phyloP scores from a whole-genome alignment of 805 yeast species.

The Metschnikowia cerradonensis region DNA sequence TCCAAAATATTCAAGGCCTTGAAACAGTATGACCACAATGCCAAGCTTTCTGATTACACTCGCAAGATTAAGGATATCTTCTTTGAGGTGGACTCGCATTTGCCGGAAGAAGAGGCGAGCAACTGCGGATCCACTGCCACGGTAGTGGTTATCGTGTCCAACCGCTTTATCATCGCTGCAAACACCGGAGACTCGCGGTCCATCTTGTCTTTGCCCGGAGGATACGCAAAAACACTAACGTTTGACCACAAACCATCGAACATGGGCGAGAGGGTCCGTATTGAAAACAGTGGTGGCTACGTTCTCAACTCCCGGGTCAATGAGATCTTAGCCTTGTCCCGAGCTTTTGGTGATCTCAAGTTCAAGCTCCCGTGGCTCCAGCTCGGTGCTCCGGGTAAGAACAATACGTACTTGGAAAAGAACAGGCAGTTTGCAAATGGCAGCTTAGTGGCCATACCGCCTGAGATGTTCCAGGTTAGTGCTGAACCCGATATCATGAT shows the following conservation, averaged over 20 bases:
- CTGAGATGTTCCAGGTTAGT: slow-evolving; percentile 41
- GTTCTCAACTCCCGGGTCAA: slow-evolving; percentile 37
- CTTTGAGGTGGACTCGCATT: slow-evolving; percentile 33
- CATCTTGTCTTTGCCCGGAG: slow-evolving; percentile 50
- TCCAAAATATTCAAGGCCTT: slow-evolving; percentile 29
- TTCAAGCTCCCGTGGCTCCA: slow-evolving; percentile 38
- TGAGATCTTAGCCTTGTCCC: slow-evolving; percentile 40
- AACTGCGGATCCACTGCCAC: slow-evolving; percentile 45
- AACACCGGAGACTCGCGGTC: slow-evolving; percentile 78
- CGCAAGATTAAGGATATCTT: slow-evolving; percentile 29
- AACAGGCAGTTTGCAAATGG: slow-evolving; percentile 21
- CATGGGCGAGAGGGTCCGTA: slow-evolving; percentile 42
- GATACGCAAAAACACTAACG: slow-evolving; percentile 45
- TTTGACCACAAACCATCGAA: slow-evolving; percentile 43
- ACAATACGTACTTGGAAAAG: slow-evolving; percentile 30
- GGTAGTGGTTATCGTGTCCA: slow-evolving; percentile 27
- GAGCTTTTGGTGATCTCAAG: slow-evolving; percentile 44
- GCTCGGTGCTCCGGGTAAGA: slow-evolving; percentile 18
- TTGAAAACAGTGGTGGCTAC: slow-evolving; percentile 40
- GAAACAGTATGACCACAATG: slow-evolving; percentile 8
- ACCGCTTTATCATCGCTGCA: slow-evolving; percentile 48
- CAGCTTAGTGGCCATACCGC: slow-evolving; percentile 35
- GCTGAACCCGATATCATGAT: slow-evolving; percentile 42
- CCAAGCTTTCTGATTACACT: slow-evolving; percentile 14
- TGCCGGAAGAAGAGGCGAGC: slow-evolving; percentile 23